Conservation (phyloP, 1,284 basidiomycete genomes). For the Ustilago bromivora region DNA sequence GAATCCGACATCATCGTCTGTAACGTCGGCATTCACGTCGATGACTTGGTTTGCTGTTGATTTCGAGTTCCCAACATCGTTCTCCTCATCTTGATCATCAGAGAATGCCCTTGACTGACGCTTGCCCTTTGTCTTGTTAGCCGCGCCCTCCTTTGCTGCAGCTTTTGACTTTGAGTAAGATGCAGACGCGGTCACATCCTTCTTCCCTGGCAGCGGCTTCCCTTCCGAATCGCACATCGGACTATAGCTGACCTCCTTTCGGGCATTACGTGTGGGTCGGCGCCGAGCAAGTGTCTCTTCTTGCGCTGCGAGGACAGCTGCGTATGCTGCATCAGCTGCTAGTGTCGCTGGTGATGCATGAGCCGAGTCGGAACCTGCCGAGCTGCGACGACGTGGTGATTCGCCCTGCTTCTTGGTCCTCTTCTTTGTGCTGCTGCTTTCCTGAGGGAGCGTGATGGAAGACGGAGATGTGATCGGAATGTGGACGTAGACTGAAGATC, state of each 20-base stretch:
- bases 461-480: slow-evolving; percentile 23
- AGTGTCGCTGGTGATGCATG: neutral
- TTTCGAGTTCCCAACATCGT: neutral
- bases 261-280: slow-evolving; percentile 24
- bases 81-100: slow-evolving; percentile 26
- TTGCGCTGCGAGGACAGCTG: slow-evolving; percentile 35
- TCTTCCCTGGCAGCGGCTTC: slow-evolving; percentile 20
- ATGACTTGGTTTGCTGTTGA: slow-evolving; percentile 1
- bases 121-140: slow-evolving; percentile 15
- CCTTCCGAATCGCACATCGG: slow-evolving; percentile 44
- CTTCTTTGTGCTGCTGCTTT: slow-evolving; percentile 11
- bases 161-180: slow-evolving; percentile 14
- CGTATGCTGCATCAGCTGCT: slow-evolving; percentile 40
- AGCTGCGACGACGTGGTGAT: slow-evolving; percentile 11
- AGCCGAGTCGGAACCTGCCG: slow-evolving; percentile 17
- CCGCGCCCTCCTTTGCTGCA: slow-evolving; percentile 1
- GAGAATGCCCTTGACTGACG: slow-evolving; percentile 30
- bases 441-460: neutral
- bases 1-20: slow-evolving; percentile 39
- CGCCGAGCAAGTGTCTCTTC: slow-evolving; percentile 35
- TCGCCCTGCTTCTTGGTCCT: slow-evolving; percentile 21
- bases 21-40: slow-evolving; percentile 16
- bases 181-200: slow-evolving; percentile 2
- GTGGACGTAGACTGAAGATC: slow-evolving; percentile 25
- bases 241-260: slow-evolving; percentile 38